Percentiles rank a stretch among this genome's conserved stretches.
These are phyloP conservation scores for Pezicula neosporulosa DNA, from an alignment of 2,329 filamentous ascomycete genomes.

Conservation along the genomic window DNA sequence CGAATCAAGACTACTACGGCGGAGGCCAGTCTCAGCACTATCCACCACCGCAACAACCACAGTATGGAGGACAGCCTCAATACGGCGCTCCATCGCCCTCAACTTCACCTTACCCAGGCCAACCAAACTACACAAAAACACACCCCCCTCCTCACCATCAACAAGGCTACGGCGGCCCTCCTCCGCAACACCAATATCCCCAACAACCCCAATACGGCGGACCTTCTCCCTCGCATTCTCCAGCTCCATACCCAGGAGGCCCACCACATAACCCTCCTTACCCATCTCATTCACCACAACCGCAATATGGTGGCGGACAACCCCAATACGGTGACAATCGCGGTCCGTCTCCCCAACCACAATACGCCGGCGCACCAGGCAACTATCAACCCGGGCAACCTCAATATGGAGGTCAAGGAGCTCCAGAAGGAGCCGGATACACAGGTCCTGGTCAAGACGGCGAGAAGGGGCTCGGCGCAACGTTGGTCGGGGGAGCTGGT, in stretches of 20 bases:
- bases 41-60: not conserved
- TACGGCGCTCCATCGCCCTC: not conserved
- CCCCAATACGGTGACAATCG: conserved; percentile 3
- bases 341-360: conserved; percentile 6
- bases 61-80: not conserved
- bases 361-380: not conserved
- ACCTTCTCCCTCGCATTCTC: conserved; percentile 16
- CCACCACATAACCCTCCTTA: conserved; percentile 6
- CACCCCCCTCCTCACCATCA: conserved; percentile 2
- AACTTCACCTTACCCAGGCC: too few species aligned
- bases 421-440: conserved; percentile 11
- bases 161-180: conserved; percentile 11
- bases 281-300: not conserved
- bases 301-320: not conserved
- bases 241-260: conserved; percentile 6
- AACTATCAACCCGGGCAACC: conserved; percentile 1
- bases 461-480: conserved; percentile 52
- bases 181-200: conserved; percentile 15
- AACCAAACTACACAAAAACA: not conserved
- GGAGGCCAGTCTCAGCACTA: conserved; percentile 1
- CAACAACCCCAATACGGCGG: conserved; percentile 19
- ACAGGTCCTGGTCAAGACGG: conserved; percentile 31
- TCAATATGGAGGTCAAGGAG: conserved; percentile 6
- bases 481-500: conserved; percentile 47
- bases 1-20: conserved; percentile 25